Conservation (phyloP, 352 stramenopile species). For the Phytophthora macrochlamydospora region DNA sequence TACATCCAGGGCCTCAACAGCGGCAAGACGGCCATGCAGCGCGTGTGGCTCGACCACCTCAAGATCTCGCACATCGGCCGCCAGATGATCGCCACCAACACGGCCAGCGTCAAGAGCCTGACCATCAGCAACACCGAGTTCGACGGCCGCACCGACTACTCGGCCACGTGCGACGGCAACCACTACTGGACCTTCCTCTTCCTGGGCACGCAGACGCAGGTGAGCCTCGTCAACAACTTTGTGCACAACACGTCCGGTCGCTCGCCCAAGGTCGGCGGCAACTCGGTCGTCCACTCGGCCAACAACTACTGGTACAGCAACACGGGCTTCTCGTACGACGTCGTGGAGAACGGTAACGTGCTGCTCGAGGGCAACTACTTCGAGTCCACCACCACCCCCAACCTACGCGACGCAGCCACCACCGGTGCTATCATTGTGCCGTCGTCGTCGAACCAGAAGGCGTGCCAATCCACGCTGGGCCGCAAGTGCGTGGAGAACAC, state of each 20-base stretch:
- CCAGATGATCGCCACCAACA: conserved; percentile 43
- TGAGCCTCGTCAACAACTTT: conserved; percentile 41
- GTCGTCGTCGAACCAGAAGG: conserved; percentile 3
- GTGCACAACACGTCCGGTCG: conserved; percentile 48
- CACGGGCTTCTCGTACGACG: conserved; percentile 44
- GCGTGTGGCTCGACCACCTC: conserved; percentile 58
- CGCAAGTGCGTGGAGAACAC: conserved; percentile 28
- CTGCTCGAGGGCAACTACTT: conserved; percentile 57
- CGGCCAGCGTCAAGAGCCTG: conserved; percentile 36
- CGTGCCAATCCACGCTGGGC: conserved; percentile 19
- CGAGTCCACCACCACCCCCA: conserved; percentile 23
- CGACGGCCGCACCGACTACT: conserved; percentile 45
- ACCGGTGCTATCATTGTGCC: conserved; percentile 11
- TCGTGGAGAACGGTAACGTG: conserved; percentile 36
- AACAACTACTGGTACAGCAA: conserved; percentile 62
- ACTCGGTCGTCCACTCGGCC: conserved; percentile 33
- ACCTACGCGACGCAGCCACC: conserved; percentile 10
- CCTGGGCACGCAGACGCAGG: conserved; percentile 25
- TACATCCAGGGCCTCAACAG: conserved; percentile 31
- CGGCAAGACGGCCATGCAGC: conserved; percentile 27
- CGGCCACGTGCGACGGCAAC: conserved; percentile 49
- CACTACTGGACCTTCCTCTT: conserved; percentile 58
- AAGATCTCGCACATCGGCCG: conserved; percentile 42
- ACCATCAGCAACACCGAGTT: conserved; percentile 62
- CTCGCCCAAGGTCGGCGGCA: conserved; percentile 35